A percentile compares a stretch with the other conserved stretches of the same genome.
phyloP scores from a whole-genome alignment of 805 yeast genomes.

The Ogataea methylovora region DNA sequence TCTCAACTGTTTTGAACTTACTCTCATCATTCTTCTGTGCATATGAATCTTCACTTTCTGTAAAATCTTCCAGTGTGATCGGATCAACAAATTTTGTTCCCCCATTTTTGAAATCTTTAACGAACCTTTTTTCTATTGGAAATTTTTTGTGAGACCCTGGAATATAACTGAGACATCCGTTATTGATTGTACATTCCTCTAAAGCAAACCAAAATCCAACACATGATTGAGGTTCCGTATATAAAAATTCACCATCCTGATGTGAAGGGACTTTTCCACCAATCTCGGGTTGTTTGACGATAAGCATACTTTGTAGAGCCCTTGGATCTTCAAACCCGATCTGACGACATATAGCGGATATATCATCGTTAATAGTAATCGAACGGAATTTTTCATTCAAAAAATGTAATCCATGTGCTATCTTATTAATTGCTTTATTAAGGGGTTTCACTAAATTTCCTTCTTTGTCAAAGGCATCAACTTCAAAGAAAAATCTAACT shows the following conservation, averaged over 20 bases:
- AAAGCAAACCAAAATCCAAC: conserved; percentile 79
- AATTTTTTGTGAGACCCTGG: conserved; percentile 64
- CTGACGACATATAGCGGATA: conserved; percentile 42
- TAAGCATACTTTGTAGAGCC: conserved; percentile 71
- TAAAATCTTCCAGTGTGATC: conserved; percentile 12
- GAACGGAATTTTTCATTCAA: conserved; percentile 39
- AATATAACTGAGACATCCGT: conserved; percentile 62
- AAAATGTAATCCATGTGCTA: conserved; percentile 72
- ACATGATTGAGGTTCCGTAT: conserved; percentile 63
- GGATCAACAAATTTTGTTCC: conserved; percentile 51
- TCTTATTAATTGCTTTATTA: conserved; percentile 58
- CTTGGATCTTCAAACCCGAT: conserved; percentile 56
- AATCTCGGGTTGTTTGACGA: conserved; percentile 69
- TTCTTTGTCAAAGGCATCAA: conserved; percentile 50
- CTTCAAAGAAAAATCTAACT: conserved; percentile 62
- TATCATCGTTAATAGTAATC: conserved; percentile 44
- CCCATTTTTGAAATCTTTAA: conserved; percentile 38
- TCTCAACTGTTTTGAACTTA: conserved; percentile 44
- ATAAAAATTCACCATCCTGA: conserved; percentile 68
- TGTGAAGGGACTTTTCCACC: conserved; percentile 74
- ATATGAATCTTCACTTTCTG: conserved; percentile 17
- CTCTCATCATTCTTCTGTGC: conserved; percentile 26
- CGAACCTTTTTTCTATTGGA: conserved; percentile 56
- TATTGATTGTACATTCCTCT: conserved; percentile 58
- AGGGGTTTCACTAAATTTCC: conserved; percentile 49